Base-by-base conservation (phyloP, 495 filamentous ascomycete species). In the Aspergillus baeticus region DNA sequence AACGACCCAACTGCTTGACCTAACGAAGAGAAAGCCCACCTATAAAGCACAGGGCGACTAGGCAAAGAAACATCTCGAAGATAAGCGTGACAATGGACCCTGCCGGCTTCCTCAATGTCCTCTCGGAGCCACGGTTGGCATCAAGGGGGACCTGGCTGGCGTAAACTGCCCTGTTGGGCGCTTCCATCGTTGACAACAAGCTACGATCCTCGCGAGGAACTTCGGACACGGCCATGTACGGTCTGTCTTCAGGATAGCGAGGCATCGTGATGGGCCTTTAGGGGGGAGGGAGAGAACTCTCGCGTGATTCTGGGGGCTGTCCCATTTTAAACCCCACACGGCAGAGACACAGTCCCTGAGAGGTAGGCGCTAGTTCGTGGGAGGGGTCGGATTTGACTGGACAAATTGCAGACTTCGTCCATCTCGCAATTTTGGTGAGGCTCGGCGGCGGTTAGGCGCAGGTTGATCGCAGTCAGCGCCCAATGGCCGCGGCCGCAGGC, bases 11-110 rank as follows among this genome's bases (percentile, higher is more conserved):
- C 34, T 3, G 11, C 20, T 18, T 42, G 11, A 43, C n/a, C n/a
- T n/a, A n/a, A n/a, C n/a, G 1, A 10, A 3, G 0, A 34, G 2
- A 29, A 33, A 10, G 35, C 1, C 10, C 43, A 57, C 54, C 54
- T 13, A 57, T 50, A 37, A 57, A 57, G n/a, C 54, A 57, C 26
- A 57, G 33, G 1, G 54, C 45, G 11, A 57, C 45, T 14, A 57
- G 0, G 20, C 54, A 57, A 11, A 57, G 45, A n/a, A 57, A 43
- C 0, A 14, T 23, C 15, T 57, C 54, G 6, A 57, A 50, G 0
- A 50, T 17, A 20, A 57, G 46, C 2, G 54, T 36, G 23, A 57
- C 10, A 36, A 57, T 50, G 2, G 54, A 57, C 10, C 54, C 54
- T n/a, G 45, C 54, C 5, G 54, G 54, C 18, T 57, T 42, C 26